phyloP scores from a whole-genome alignment of 345 rosid genomes.

The Citrus reticulata region DNA sequence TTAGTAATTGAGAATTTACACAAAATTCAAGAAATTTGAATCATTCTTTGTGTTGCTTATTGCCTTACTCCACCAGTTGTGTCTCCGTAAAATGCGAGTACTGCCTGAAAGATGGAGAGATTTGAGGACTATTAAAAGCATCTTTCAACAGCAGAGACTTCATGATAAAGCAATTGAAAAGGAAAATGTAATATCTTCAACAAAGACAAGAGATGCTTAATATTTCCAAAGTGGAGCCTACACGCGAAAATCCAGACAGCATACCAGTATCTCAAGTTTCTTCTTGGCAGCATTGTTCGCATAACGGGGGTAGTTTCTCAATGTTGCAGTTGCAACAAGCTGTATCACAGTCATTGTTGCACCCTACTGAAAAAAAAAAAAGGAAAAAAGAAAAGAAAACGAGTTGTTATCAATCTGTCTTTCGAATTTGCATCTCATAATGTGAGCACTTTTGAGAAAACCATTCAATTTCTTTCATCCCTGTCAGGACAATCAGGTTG shows the following conservation, averaged over 20 bases:
- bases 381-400: not conserved
- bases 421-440: not conserved
- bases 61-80: not conserved
- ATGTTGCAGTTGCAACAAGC: constrained; percentile 75
- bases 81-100: not conserved
- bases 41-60: not conserved
- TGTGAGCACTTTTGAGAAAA: not conserved
- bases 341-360: constrained; percentile 74
- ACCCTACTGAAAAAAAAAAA: constrained; percentile 31
- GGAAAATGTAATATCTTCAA: not conserved
- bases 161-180: not conserved
- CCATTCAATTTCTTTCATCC: not conserved
- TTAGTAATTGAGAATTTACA: not conserved
- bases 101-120: not conserved
- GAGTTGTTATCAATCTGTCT: not conserved
- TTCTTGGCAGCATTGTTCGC: constrained; percentile 62
- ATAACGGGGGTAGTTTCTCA: constrained; percentile 58
- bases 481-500: not conserved
- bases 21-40: not conserved
- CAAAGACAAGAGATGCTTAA: not conserved
- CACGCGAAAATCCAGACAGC: not conserved
- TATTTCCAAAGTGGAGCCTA: not conserved
- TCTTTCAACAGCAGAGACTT: not conserved
- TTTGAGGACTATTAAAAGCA: too few relatives aligned
- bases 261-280: constrained; percentile 17